These are phyloP conservation scores for Bretschneidera sinensis DNA, from an alignment of 345 rosid species.

Conservation along the genomic window DNA sequence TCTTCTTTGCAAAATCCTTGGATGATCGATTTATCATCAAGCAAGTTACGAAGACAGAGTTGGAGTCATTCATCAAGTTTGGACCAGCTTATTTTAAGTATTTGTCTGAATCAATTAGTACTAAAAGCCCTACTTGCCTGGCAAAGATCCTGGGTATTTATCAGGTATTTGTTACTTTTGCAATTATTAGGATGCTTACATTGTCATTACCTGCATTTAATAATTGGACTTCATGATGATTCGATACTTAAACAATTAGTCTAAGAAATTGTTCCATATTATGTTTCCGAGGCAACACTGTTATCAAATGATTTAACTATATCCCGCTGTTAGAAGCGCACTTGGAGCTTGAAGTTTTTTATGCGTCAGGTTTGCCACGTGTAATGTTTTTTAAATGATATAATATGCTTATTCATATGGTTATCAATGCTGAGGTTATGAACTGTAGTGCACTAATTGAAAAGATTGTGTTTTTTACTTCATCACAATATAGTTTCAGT, in stretches of 20 bases:
- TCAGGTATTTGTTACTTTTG: constrained; percentile 52
- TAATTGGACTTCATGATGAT: background rate
- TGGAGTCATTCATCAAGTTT: constrained; percentile 91
- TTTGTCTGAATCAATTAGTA: constrained; percentile 66
- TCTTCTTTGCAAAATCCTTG: constrained; percentile 91
- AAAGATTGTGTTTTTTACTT: no score
- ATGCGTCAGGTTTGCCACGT: background rate
- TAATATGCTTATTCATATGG: background rate
- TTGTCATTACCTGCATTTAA: background rate
- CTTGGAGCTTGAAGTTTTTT: background rate
- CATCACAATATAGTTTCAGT: background rate
- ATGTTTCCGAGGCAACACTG: background rate
- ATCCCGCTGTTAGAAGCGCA: background rate
- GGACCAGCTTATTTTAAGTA: constrained; percentile 83
- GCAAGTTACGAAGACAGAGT: constrained; percentile 92
- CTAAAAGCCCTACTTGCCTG: constrained; percentile 82
- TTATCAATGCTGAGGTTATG: background rate
- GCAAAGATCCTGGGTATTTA: constrained; percentile 95
- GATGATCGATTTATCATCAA: constrained; percentile 96
- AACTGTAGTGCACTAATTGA: no score
- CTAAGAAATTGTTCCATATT: background rate
- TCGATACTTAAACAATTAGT: no score
- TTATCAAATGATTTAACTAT: background rate
- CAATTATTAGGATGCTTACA: constrained; percentile 1
- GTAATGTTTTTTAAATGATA: background rate